These are phyloP conservation scores for Fonsecaea pedrosoi DNA, from an alignment of 2,329 filamentous ascomycete species.

Conservation along the genomic window DNA sequence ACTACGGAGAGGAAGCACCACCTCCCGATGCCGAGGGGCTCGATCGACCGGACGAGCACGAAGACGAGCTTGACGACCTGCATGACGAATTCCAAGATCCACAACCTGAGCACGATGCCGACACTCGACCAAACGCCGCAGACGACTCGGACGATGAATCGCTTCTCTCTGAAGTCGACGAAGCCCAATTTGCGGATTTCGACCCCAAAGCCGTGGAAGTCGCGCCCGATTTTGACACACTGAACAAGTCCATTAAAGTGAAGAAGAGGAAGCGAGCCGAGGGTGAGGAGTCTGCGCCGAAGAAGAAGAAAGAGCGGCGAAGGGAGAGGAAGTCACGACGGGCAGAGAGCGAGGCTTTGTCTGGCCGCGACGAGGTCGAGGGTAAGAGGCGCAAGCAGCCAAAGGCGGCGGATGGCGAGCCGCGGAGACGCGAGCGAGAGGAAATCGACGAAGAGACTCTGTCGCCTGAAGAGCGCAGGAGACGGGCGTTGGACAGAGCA, in stretches of 20 bases:
- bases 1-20: conserved; percentile 36
- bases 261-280: conserved; percentile 70
- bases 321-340: conserved; percentile 66
- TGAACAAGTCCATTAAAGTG: conserved; percentile 64
- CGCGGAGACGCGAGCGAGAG: conserved; percentile 57
- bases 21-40: conserved; percentile 49
- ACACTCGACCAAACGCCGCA: conserved; percentile 44
- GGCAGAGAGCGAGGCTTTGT: conserved; percentile 59
- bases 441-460: conserved; percentile 78
- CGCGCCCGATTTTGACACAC: conserved; percentile 66
- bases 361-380: conserved; percentile 60
- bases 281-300: conserved; percentile 69
- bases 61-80: conserved; percentile 38
- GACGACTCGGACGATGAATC: conserved; percentile 66
- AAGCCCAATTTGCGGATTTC: conserved; percentile 70
- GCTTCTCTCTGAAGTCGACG: conserved; percentile 68
- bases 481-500: conserved; percentile 81
- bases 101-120: conserved; percentile 27
- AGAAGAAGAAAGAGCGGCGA: conserved; percentile 67
- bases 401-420: conserved; percentile 58
- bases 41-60: conserved; percentile 47
- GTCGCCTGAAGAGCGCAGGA: conserved; percentile 72
- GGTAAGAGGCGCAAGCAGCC: conserved; percentile 61
- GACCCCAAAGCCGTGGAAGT: conserved; percentile 67
- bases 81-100: conserved; percentile 36